Base-by-base conservation (phyloP, 2,329 filamentous ascomycete species). In the Neofusicoccum cordaticola region DNA sequence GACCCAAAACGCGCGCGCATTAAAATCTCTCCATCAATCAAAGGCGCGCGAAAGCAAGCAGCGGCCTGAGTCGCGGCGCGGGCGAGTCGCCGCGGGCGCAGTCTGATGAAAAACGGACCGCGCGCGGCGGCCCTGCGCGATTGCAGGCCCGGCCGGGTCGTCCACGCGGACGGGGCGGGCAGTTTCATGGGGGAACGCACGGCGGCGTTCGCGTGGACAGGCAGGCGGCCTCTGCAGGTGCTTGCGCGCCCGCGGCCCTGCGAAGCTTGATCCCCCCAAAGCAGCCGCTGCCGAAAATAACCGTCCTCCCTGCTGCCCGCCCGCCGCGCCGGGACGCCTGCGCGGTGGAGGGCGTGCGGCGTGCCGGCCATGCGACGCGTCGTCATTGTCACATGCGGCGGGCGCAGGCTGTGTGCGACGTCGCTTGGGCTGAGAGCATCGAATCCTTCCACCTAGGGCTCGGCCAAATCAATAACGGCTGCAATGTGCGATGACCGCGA, bases 1-100 rank as follows among this genome's bases (percentile, higher is more conserved):
- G 22, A 19, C 41, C 53, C 53, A 45, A 37, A 35, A 35, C 42
- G 52, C 52, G 37, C 39, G 39, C 52, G 56, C 56, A 60, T 60
- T 47, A 60, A 60, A 60, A 35, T 47, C 56, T 60, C 56, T 60
- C 56, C 56, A 60, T 60, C 56, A 60, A 60, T 60, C 56, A 60
- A 37, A 45, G 53, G n/a, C 19, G 9, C 8, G 13, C 22, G n/a
- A 19, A 44, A 15, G 3, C 12, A 39, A 50, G 6, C 22, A 15
- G 4, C 45, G 45, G 13, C 39, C 27, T 58, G 53, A 58, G 22
- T 58, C 53, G 53, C 53, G 52, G 35, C 37, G 31, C 7, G 2
- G 37, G 52, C 52, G 39, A 58, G 53, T 35, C 53, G 53, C 27
- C 19, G 41, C 35, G 22, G 22, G 22, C 22, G 22, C 22, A 3